phyloP scores from a whole-genome alignment of 257 asterid genomes.

The Verbascum thapsus region DNA sequence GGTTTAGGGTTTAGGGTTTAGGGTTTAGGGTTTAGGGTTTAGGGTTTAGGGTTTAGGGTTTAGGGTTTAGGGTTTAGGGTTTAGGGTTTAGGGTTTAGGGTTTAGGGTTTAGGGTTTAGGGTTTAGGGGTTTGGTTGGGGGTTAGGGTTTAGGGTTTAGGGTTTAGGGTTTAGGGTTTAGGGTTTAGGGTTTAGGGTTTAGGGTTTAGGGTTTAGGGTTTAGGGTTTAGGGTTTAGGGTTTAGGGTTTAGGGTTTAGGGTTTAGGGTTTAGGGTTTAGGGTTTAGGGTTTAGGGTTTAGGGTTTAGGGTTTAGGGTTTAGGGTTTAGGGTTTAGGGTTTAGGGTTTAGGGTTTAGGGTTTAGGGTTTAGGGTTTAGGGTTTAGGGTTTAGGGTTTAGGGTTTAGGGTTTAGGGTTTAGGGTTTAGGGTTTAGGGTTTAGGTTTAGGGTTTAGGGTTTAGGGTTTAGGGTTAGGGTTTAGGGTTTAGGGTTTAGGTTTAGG shows the following conservation, averaged over 20 bases:
- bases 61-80: slow-evolving; percentile 21
- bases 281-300: not conserved
- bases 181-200: slow-evolving; percentile 1
- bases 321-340: slow-evolving; percentile 14
- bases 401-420: not conserved
- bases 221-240: not conserved
- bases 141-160: slow-evolving; percentile 3
- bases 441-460: too few species aligned
- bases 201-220: slow-evolving; percentile 2
- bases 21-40: slow-evolving; percentile 20
- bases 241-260: not conserved
- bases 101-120: slow-evolving; percentile 6
- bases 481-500: too few species aligned
- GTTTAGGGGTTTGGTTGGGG: not conserved
- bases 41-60: slow-evolving; percentile 16
- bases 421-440: slow-evolving; percentile 12
- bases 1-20: slow-evolving; percentile 23
- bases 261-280: slow-evolving; percentile 12
- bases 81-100: slow-evolving; percentile 21
- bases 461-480: not conserved
- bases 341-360: too few species aligned
- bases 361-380: not conserved
- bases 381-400: slow-evolving; percentile 6
- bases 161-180: slow-evolving; percentile 3
- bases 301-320: slow-evolving; percentile 7